A percentile compares a stretch with the other conserved stretches of the same genome.
These are phyloP conservation scores for Aspergillus sojae DNA, from an alignment of 2,329 filamentous ascomycete species.

Conservation along the genomic window DNA sequence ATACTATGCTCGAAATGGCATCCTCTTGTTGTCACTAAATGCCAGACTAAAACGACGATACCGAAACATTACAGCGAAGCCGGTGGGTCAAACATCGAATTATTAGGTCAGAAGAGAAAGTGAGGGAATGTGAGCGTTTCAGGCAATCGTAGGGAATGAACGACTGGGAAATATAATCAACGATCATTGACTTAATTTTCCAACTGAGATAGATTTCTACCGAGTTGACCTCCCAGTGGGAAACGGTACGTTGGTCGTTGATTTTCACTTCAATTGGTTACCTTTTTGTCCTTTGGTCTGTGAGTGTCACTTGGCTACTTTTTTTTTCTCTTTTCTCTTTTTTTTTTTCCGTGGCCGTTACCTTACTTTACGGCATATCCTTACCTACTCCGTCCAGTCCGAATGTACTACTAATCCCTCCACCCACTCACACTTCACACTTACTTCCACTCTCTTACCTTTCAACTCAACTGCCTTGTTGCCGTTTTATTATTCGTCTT, in stretches of 20 bases:
- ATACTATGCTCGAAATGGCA: conserved; percentile 1
- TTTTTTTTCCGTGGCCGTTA: not conserved
- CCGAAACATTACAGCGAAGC: not conserved
- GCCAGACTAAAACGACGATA: conserved; percentile 2
- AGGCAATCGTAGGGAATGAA: not conserved
- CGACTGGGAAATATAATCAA: too few relatives aligned
- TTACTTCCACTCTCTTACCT: conserved; percentile 10
- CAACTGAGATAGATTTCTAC: not conserved
- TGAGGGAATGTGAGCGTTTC: not conserved
- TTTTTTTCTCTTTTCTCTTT: too few relatives aligned
- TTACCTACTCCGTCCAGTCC: conserved; percentile 3
- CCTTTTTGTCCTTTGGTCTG: too few relatives aligned
- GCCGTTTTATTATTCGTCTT: conserved; percentile 9
- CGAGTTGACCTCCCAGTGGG: not conserved
- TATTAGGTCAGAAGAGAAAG: not conserved
- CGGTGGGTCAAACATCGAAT: not conserved
- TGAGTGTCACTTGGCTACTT: not conserved
- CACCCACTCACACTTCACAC: conserved; percentile 7
- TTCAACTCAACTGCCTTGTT: conserved; percentile 1
- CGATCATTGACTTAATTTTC: not conserved
- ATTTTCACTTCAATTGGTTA: not conserved
- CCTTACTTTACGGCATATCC: conserved; percentile 4
- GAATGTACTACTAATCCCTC: conserved; percentile 7
- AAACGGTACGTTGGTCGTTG: not conserved
- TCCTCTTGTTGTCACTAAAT: not conserved